phyloP scores from a whole-genome alignment of 129 eudicot species.

The Deinandra increscens region DNA sequence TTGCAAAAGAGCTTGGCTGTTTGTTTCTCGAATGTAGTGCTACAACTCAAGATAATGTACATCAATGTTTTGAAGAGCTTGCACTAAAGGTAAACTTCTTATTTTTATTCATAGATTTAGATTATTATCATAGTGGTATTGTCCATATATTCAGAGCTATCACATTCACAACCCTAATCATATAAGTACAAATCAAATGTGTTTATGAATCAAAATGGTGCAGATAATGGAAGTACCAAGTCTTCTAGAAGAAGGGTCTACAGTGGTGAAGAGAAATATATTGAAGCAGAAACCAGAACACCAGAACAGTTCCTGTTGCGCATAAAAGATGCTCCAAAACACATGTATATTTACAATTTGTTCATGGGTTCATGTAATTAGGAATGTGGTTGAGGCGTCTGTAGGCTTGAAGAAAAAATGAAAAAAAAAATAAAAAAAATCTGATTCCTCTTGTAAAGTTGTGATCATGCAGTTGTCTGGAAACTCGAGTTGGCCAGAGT shows the following conservation, averaged over 20 bases:
- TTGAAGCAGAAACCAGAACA: constrained; percentile 71
- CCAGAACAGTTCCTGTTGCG: constrained; percentile 65
- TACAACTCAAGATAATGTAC: constrained; percentile 77
- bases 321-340: constrained; percentile 28
- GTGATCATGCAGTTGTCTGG: constrained; percentile 12
- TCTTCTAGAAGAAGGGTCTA: constrained; percentile 89
- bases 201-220: neutral
- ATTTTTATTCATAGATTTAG: neutral
- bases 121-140: neutral
- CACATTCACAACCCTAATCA: neutral
- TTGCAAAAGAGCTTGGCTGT: constrained; percentile 86
- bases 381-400: constrained; percentile 31
- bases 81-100: constrained; percentile 60
- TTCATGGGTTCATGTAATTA: constrained; percentile 17
- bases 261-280: constrained; percentile 64
- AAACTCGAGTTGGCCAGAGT: neutral
- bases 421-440: neutral
- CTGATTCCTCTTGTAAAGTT: constrained; percentile 41
- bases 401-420: neutral
- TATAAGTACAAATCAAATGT: neutral
- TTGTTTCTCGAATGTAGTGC: constrained; percentile 91
- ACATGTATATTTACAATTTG: constrained; percentile 33
- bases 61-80: constrained; percentile 83
- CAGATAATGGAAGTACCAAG: constrained; percentile 98
- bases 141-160: neutral